These are phyloP conservation scores for Mycocentrospora acerina DNA, from an alignment of 2,329 filamentous ascomycete genomes.

Conservation along the genomic window DNA sequence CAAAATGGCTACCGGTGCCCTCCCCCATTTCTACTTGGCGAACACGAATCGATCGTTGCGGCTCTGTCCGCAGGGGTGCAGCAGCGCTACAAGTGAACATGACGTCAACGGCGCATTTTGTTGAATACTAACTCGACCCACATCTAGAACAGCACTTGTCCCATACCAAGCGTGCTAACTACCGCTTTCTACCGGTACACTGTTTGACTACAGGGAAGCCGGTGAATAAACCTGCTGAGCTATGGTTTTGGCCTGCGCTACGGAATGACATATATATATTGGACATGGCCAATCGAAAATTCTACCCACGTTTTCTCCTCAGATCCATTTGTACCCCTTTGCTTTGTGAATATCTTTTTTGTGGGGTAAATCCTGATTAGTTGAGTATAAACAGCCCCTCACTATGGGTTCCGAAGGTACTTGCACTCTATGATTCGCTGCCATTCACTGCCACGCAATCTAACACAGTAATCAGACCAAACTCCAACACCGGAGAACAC, in stretches of 20 bases:
- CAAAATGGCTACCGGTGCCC: too few species aligned
- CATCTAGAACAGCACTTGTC: neutral
- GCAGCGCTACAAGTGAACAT: neutral
- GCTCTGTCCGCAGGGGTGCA: too few species aligned
- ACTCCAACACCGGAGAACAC: constrained; percentile 39
- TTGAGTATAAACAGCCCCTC: too few species aligned
- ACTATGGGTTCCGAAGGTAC: constrained; percentile 34
- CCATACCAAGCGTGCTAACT: neutral
- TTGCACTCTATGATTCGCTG: neutral
- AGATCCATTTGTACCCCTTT: too few species aligned
- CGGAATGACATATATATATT: neutral
- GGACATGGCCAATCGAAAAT: neutral
- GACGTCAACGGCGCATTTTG: constrained; percentile 24
- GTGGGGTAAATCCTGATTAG: too few species aligned
- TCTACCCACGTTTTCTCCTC: too few species aligned
- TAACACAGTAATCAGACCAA: constrained; percentile 23
- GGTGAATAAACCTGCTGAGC: neutral
- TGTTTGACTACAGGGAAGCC: neutral
- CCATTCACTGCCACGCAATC: neutral
- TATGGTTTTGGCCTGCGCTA: neutral
- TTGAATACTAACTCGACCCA: constrained; percentile 11
- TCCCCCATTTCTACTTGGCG: too few species aligned
- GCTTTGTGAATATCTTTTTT: too few species aligned
- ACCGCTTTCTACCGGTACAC: neutral
- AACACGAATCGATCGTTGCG: too few species aligned